Conservation (phyloP, 768 basidiomycete species). For the Trametes gibbosa region DNA sequence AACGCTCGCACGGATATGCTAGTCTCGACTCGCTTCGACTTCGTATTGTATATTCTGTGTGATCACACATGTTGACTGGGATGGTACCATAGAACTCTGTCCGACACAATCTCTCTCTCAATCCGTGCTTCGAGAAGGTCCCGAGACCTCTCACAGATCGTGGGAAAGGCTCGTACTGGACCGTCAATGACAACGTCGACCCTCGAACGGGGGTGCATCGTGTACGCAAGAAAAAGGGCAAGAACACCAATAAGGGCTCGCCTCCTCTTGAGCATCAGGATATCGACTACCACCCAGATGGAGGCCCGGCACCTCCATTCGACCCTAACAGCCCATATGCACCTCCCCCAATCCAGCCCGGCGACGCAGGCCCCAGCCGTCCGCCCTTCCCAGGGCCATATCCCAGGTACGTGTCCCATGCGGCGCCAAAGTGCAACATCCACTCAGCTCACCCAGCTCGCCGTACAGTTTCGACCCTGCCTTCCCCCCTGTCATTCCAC, state of each 20-base stretch:
- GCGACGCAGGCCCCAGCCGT: slow-evolving; percentile 60
- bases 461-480: slow-evolving; percentile 65
- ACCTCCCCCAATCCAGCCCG: slow-evolving; percentile 51
- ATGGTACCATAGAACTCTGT: slow-evolving; percentile 74
- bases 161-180: slow-evolving; percentile 91
- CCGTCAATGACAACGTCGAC: slow-evolving; percentile 86
- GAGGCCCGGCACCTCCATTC: slow-evolving; percentile 40
- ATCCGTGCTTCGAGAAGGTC: slow-evolving; percentile 90
- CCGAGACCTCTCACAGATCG: slow-evolving; percentile 89
- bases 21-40: no score
- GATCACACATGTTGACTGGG: slow-evolving; percentile 46
- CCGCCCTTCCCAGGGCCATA: slow-evolving; percentile 53
- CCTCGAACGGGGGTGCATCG: slow-evolving; percentile 88
- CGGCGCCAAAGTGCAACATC: background rate
- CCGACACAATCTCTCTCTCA: slow-evolving; percentile 85
- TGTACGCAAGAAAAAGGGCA: slow-evolving; percentile 82
- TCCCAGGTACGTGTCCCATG: slow-evolving; percentile 40
- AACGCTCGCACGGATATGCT: background rate
- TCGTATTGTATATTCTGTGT: background rate
- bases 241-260: slow-evolving; percentile 47
- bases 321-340: slow-evolving; percentile 59
- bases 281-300: slow-evolving; percentile 60
- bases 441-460: background rate
- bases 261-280: slow-evolving; percentile 49
- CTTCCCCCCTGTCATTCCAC: slow-evolving; percentile 57